A percentile compares a stretch with the other conserved stretches of the same genome.
phyloP scores from a whole-genome alignment of 78 protist species.

The Speleostelium caveatum region DNA sequence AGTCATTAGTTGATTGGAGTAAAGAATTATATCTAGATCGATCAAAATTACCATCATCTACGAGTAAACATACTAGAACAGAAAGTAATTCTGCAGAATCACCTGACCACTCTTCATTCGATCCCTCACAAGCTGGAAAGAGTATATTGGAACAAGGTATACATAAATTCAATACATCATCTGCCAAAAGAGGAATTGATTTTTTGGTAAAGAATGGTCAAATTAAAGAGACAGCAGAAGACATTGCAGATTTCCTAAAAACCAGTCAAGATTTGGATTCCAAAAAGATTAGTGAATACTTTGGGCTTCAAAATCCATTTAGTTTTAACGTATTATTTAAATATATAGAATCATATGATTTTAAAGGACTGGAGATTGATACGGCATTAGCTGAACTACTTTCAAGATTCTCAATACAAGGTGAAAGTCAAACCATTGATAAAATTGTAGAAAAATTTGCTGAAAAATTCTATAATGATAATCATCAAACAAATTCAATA shows the following conservation, averaged over 20 bases:
- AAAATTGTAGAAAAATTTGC: constrained; percentile 98
- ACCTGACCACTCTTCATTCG: neutral
- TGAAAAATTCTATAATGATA: constrained; percentile 84
- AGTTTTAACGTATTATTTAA: constrained; percentile 86
- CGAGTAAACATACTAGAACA: neutral
- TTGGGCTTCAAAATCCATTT: constrained; percentile 87
- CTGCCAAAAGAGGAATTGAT: constrained; percentile 48
- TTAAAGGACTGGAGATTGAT: constrained; percentile 85
- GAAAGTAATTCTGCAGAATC: neutral
- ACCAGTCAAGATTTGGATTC: constrained; percentile 84
- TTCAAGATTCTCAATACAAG: constrained; percentile 91
- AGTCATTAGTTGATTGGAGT: constrained; percentile 88
- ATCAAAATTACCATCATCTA: neutral
- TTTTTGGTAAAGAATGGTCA: constrained; percentile 16
- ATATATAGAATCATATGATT: constrained; percentile 89
- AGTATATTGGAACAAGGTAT: constrained; percentile 54
- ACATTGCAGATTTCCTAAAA: constrained; percentile 89
- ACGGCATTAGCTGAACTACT: constrained; percentile 90
- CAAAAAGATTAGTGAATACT: constrained; percentile 91
- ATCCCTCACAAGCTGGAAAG: too few relatives aligned
- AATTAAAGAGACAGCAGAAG: constrained; percentile 55
- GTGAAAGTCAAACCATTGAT: constrained; percentile 97
- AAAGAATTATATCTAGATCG: constrained; percentile 71
- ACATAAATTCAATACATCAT: constrained; percentile 2
- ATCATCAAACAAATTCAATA: neutral